Evolutionary conservation across 2,329 filamentous ascomycete genomes (phyloP).

Genomic region (Verticillium tricorpus): DNA sequence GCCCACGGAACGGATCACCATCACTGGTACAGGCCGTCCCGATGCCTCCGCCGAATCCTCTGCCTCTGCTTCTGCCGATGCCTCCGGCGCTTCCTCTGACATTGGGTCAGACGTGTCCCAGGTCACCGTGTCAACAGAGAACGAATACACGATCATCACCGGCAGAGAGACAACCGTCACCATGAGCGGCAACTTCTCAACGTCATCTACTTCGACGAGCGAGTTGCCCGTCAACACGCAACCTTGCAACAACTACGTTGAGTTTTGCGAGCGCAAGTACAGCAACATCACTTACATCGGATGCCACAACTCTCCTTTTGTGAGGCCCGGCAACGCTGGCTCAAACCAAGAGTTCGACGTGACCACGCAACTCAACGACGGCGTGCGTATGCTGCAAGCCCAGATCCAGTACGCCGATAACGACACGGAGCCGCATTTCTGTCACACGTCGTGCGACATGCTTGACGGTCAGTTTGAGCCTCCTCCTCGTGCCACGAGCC

Average conservation of each 20-base stretch:
- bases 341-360: conserved; percentile 71
- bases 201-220: conserved; percentile 34
- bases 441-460: conserved; percentile 78
- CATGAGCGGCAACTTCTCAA: conserved; percentile 31
- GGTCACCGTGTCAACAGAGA: conserved; percentile 21
- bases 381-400: conserved; percentile 59
- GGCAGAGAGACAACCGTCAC: conserved; percentile 41
- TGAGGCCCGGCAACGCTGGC: conserved; percentile 63
- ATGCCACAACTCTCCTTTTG: conserved; percentile 79
- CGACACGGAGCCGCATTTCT: conserved; percentile 61
- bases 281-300: conserved; percentile 76
- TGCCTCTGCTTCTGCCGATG: neutral
- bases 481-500: neutral
- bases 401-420: conserved; percentile 57
- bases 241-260: conserved; percentile 73
- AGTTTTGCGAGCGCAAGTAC: conserved; percentile 73
- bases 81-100: neutral
- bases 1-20: conserved; percentile 36
- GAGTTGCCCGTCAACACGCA: conserved; percentile 62
- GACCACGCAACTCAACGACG: conserved; percentile 70
- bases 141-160: conserved; percentile 36
- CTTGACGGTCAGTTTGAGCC: conserved; percentile 46
- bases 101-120: conserved; percentile 25
- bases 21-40: conserved; percentile 22
- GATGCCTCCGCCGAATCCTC: neutral